Conservation (phyloP, 2,329 filamentous ascomycete genomes). For the Chaetomium sp. region DNA sequence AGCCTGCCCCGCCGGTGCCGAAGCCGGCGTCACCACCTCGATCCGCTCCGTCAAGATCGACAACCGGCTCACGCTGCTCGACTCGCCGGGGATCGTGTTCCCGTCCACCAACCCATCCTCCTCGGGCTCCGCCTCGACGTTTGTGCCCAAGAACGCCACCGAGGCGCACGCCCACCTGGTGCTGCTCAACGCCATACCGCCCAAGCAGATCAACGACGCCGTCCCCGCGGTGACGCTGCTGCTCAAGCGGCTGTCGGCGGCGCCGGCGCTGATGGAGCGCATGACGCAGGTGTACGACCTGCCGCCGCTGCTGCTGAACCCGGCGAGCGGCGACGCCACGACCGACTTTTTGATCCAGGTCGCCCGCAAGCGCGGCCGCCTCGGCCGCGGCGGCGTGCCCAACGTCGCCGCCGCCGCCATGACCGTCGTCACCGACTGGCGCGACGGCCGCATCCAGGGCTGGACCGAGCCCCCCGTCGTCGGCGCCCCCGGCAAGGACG, state of each 20-base stretch:
- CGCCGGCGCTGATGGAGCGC: conserved; percentile 73
- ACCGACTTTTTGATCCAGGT: conserved; percentile 95
- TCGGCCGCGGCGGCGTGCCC: conserved; percentile 86
- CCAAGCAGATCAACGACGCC: conserved; percentile 92
- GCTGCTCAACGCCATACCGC: conserved; percentile 87
- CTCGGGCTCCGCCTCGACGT: conserved; percentile 28
- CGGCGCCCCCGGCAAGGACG: conserved; percentile 40
- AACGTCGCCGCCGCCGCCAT: conserved; percentile 87
- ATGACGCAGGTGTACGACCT: conserved; percentile 83
- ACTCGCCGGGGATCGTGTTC: conserved; percentile 94
- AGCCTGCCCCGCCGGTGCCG: conserved; percentile 84
- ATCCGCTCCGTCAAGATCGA: conserved; percentile 91
- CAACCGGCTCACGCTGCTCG: conserved; percentile 88
- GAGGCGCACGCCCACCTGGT: conserved; percentile 83
- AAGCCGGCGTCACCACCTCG: conserved; percentile 88
- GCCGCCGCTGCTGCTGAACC: conserved; percentile 69
- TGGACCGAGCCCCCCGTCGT: conserved; percentile 78
- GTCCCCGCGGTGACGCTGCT: conserved; percentile 83
- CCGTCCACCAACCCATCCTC: conserved; percentile 60
- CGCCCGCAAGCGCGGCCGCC: conserved; percentile 84
- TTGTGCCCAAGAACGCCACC: conserved; percentile 61
- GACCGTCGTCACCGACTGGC: conserved; percentile 94
- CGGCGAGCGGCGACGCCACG: conserved; percentile 72
- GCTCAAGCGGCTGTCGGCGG: conserved; percentile 75
- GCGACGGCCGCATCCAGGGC: conserved; percentile 90